phyloP scores from a whole-genome alignment of 768 basidiomycete species.

The Pleurotus pulmonarius region DNA sequence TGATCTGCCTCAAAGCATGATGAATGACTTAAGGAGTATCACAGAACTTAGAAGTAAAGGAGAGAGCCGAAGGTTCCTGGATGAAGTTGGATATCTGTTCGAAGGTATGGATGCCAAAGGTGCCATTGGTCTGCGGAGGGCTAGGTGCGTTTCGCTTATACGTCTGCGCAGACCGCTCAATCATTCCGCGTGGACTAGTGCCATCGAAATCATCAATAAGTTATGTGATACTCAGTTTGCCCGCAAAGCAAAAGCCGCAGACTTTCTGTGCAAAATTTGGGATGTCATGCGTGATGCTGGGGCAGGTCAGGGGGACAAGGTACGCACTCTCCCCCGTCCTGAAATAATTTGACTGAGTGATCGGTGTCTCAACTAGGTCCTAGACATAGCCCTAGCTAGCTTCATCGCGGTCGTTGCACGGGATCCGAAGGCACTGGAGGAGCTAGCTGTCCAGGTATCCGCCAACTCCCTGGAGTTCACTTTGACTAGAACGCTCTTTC shows the following conservation, averaged over 20 bases:
- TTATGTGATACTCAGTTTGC: slow-evolving; percentile 71
- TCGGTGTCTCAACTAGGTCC: slow-evolving; percentile 35
- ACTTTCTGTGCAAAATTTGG: slow-evolving; percentile 70
- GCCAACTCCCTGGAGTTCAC: slow-evolving; percentile 13
- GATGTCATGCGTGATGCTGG: slow-evolving; percentile 56
- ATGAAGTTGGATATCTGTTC: slow-evolving; percentile 82
- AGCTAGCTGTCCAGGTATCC: slow-evolving; percentile 39
- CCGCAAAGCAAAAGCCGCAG: slow-evolving; percentile 76
- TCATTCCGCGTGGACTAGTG: slow-evolving; percentile 36
- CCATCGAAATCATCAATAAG: slow-evolving; percentile 72
- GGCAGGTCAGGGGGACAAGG: slow-evolving; percentile 60
- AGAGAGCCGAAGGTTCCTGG: slow-evolving; percentile 74
- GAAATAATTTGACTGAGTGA: not conserved
- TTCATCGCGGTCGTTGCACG: slow-evolving; percentile 62
- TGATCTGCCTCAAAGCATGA: slow-evolving; percentile 51
- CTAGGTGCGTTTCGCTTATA: slow-evolving; percentile 45
- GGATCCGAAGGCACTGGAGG: slow-evolving; percentile 50
- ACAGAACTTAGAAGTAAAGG: slow-evolving; percentile 80
- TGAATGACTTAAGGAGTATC: slow-evolving; percentile 76
- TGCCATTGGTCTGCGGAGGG: slow-evolving; percentile 54
- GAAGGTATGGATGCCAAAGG: slow-evolving; percentile 65
- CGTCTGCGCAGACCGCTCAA: not conserved
- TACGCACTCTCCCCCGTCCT: not conserved
- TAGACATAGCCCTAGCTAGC: slow-evolving; percentile 60
- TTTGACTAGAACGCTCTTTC: slow-evolving; percentile 40